These are phyloP conservation scores for Sugiyamaella japonica DNA, from an alignment of 1,139 yeast species.

Conservation along the genomic window DNA sequence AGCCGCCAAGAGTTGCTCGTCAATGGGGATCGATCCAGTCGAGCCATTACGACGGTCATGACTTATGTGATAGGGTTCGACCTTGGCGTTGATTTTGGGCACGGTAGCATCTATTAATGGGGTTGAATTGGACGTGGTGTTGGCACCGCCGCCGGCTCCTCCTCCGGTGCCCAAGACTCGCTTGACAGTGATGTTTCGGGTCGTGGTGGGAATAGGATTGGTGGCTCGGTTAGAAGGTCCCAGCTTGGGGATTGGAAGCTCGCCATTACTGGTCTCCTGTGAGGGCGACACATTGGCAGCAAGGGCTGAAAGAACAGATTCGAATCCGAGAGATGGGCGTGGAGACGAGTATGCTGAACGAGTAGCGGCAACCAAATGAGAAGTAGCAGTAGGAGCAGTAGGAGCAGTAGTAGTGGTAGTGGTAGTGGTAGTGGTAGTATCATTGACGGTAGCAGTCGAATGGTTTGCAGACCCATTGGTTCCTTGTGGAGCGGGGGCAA, in stretches of 20 bases:
- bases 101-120: conserved; percentile 9
- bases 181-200: conserved; percentile 50
- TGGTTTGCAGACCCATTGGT: not conserved
- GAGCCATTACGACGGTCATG: conserved; percentile 5
- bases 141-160: not conserved
- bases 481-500: not conserved
- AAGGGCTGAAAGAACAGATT: conserved; percentile 28
- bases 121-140: not conserved
- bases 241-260: conserved; percentile 33
- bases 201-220: conserved; percentile 74
- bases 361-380: not conserved
- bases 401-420: not conserved
- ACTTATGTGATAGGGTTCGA: conserved; percentile 4
- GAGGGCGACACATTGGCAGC: conserved; percentile 11
- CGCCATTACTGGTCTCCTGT: conserved; percentile 12
- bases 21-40: conserved; percentile 8
- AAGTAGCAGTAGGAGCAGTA: conserved; percentile 1
- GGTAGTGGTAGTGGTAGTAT: conserved; percentile 1
- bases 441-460: not conserved
- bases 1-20: conserved; percentile 14
- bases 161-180: conserved; percentile 22
- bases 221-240: conserved; percentile 66
- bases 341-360: conserved; percentile 22
- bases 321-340: conserved; percentile 31
- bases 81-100: not conserved